Evolutionary conservation across 1,284 basidiomycete genomes (phyloP).

Genomic region (Inonotus obliquus): DNA sequence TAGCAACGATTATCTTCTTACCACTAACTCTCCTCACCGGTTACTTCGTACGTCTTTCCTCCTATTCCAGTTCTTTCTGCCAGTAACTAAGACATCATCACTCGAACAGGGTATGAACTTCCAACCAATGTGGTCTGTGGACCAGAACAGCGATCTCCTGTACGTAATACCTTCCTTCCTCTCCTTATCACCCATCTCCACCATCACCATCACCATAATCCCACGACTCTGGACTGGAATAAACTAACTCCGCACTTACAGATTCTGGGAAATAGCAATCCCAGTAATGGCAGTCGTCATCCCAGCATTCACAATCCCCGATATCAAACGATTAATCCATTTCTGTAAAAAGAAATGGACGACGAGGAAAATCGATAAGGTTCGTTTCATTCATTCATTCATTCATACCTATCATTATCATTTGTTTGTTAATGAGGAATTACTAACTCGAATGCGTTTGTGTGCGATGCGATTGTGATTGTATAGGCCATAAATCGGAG

Average conservation of each 20-base stretch:
- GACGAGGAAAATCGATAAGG: constrained; percentile 28
- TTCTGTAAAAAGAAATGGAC: constrained; percentile 39
- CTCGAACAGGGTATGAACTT: constrained; percentile 67
- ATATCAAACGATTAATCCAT: constrained; percentile 43
- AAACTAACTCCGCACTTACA: constrained; percentile 23
- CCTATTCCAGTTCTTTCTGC: background rate
- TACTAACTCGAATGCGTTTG: no score
- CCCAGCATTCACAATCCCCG: constrained; percentile 48
- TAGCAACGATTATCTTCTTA: constrained; percentile 65
- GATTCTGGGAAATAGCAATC: constrained; percentile 65
- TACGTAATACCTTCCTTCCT: constrained; percentile 29
- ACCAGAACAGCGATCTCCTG: constrained; percentile 45
- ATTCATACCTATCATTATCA: no score
- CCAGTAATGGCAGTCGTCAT: constrained; percentile 56
- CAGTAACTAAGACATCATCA: background rate
- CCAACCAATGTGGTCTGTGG: constrained; percentile 44
- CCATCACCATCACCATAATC: no score
- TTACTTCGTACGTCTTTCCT: constrained; percentile 51
- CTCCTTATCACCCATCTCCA: constrained; percentile 4
- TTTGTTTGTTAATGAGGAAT: background rate
- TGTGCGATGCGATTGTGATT: background rate
- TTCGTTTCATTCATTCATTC: constrained; percentile 4
- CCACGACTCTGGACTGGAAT: no score
- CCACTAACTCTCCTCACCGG: constrained; percentile 67
- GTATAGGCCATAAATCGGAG: background rate